Conservation (phyloP, 768 basidiomycete genomes). For the Pleurotus pulmonarius region DNA sequence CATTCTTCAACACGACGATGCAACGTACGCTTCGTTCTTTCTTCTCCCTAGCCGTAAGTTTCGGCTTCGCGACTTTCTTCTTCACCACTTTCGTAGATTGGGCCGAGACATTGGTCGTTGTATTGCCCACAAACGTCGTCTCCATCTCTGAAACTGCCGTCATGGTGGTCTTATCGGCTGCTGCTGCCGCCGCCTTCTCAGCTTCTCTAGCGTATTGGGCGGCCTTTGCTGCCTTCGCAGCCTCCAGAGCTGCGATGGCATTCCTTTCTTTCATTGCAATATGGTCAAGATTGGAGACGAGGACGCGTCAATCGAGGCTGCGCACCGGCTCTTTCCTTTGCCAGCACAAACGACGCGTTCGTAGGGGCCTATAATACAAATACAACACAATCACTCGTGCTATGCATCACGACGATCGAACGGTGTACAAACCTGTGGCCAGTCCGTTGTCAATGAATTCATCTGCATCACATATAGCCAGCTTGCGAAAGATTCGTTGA, state of each 20-base stretch:
- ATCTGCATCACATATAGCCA: conserved; percentile 92
- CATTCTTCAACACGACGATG: not conserved
- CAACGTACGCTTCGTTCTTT: conserved; percentile 68
- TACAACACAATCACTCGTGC: not conserved
- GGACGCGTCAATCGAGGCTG: not conserved
- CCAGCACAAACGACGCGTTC: conserved; percentile 55
- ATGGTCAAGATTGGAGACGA: not conserved
- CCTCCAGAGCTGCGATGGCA: conserved; percentile 52
- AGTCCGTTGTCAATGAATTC: conserved; percentile 92
- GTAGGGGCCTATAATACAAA: conserved; percentile 50
- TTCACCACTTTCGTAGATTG: conserved; percentile 27
- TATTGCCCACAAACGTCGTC: conserved; percentile 36
- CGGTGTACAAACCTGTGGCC: conserved; percentile 64
- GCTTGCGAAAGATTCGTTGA: conserved; percentile 92
- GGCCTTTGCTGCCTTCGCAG: conserved; percentile 36
- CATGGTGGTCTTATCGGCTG: conserved; percentile 36
- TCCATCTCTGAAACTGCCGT: conserved; percentile 38
- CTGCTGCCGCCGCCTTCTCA: conserved; percentile 19
- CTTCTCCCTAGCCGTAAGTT: conserved; percentile 76
- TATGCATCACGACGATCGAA: conserved; percentile 9
- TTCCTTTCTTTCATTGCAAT: conserved; percentile 46
- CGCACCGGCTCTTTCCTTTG: conserved; percentile 58
- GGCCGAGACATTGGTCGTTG: conserved; percentile 31
- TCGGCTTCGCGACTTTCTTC: conserved; percentile 60
- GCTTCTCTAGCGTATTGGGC: conserved; percentile 29